Evolutionary conservation across 148 eudicot species (phyloP).

Genomic region (Dysphania ambrosioides): DNA sequence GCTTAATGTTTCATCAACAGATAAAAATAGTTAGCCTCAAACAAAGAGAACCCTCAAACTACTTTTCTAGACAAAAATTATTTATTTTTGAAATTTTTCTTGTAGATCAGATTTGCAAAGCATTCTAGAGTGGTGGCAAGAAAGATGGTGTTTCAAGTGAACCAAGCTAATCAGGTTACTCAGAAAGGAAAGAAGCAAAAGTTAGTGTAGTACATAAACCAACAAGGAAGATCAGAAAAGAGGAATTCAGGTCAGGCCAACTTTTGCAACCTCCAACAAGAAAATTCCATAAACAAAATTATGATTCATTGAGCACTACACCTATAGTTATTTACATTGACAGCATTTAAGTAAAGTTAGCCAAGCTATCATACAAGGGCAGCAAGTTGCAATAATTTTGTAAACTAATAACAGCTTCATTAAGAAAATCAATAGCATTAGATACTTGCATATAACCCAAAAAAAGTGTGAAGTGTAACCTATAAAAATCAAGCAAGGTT

Average conservation of each 20-base stretch:
- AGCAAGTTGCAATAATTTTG: neutral
- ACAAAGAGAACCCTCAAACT: too few species aligned
- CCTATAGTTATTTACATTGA: neutral
- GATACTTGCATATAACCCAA: neutral
- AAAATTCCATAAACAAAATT: neutral
- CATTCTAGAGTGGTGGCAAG: neutral
- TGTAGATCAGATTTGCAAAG: neutral
- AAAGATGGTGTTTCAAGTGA: neutral
- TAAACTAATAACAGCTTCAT: neutral
- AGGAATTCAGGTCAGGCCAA: neutral
- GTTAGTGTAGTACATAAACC: too few species aligned
- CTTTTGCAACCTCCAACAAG: neutral
- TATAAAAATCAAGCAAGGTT: conserved; percentile 11
- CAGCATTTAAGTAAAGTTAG: conserved; percentile 3
- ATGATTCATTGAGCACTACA: neutral
- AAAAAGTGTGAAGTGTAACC: neutral
- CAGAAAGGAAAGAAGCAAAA: neutral
- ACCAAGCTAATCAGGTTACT: neutral
- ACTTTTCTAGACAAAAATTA: too few species aligned
- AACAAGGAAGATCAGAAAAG: neutral
- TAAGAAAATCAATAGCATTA: neutral
- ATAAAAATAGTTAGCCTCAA: too few species aligned
- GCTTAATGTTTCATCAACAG: neutral
- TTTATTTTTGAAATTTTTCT: neutral
- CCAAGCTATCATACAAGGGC: neutral